phyloP scores from a whole-genome alignment of 331 rosid genomes.

The Pyrus hybrid region DNA sequence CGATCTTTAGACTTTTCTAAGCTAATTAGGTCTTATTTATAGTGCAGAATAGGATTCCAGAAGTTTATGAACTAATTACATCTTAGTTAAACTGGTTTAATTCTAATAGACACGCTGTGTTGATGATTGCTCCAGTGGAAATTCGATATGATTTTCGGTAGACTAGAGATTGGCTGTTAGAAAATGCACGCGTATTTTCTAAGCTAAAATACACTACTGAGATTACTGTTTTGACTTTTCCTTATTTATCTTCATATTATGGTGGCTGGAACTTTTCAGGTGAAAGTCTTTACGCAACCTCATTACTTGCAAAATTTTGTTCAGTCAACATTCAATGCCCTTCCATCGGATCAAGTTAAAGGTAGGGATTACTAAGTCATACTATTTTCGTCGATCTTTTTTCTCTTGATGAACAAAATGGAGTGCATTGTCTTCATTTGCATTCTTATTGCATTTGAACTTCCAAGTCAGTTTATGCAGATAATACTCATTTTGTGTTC shows the following conservation, averaged over 20 bases:
- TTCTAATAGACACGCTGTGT: background rate
- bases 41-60: background rate
- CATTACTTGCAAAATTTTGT: slow-evolving; percentile 67
- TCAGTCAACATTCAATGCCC: slow-evolving; percentile 79
- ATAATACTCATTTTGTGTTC: background rate
- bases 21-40: slow-evolving; percentile 16
- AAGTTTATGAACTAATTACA: background rate
- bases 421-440: background rate
- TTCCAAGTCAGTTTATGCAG: background rate
- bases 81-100: background rate
- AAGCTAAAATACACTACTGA: background rate
- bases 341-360: slow-evolving; percentile 73
- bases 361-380: slow-evolving; percentile 30
- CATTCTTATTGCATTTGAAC: background rate
- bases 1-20: background rate
- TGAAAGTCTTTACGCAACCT: slow-evolving; percentile 80
- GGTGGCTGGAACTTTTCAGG: slow-evolving; percentile 48
- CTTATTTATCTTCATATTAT: background rate
- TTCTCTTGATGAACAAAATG: background rate
- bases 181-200: background rate
- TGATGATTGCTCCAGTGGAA: background rate
- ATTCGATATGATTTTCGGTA: background rate
- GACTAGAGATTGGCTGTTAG: background rate
- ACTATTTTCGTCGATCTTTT: background rate
- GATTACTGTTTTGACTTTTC: background rate